Evolutionary conservation across 306 rosid genomes (phyloP).

Genomic region (Vigna hirtella): DNA sequence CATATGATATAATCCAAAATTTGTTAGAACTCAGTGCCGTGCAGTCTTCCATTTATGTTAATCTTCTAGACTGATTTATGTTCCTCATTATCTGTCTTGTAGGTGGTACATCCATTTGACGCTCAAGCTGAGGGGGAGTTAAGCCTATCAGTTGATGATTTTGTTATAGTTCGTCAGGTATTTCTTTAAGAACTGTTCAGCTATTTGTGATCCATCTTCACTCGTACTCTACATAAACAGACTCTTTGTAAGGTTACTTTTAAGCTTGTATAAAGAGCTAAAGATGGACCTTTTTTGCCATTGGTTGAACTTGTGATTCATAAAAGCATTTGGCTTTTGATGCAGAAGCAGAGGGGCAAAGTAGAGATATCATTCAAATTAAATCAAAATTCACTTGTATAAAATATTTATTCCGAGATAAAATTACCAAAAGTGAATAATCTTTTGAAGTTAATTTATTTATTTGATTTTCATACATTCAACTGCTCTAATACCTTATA

Average conservation of each 20-base stretch:
- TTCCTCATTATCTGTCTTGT: slow-evolving; percentile 38
- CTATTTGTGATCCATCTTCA: slow-evolving; percentile 20
- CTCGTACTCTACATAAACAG: slow-evolving; percentile 6
- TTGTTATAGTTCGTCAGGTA: slow-evolving; percentile 89
- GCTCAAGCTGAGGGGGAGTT: slow-evolving; percentile 91
- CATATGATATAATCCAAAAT: slow-evolving; percentile 16
- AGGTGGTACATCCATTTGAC: slow-evolving; percentile 92
- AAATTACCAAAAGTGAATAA: slow-evolving; percentile 16
- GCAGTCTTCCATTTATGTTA: slow-evolving; percentile 8
- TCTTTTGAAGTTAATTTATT: neutral
- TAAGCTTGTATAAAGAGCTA: neutral
- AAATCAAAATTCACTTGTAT: neutral
- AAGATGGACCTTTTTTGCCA: neutral
- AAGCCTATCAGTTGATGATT: slow-evolving; percentile 77
- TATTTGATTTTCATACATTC: slow-evolving; percentile 9
- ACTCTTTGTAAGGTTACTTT: neutral
- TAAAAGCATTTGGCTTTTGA: neutral
- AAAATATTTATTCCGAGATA: neutral
- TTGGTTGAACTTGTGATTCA: slow-evolving; percentile 18
- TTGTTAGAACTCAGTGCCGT: slow-evolving; percentile 3
- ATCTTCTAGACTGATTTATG: slow-evolving; percentile 31
- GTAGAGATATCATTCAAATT: neutral
- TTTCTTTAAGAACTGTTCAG: slow-evolving; percentile 12
- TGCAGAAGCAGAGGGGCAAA: neutral
- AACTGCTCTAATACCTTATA: neutral